Evolutionary conservation across 2,329 filamentous ascomycete genomes (phyloP), one percentile per base, ranked within the genome.

Genomic region (Cladosporium sphaerospermum): DNA sequence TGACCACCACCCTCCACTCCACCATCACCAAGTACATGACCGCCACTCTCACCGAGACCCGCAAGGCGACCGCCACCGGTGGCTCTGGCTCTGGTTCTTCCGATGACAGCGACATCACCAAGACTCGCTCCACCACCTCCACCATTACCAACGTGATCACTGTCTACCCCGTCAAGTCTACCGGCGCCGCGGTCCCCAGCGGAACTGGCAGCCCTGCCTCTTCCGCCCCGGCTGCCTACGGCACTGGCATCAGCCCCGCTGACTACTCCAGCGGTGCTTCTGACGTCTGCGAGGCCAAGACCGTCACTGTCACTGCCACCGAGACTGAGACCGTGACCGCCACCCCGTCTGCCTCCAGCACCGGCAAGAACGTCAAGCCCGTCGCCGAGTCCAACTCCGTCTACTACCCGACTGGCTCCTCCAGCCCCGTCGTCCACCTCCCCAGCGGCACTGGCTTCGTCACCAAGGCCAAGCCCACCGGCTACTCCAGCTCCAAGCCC

Each of bases 61-160:
- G 60, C 47, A 6, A 44, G 41, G 51, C 43, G 31, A 36, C 55
- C 28, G 46, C 50, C 31, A 54, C 46, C 33, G 44, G 31, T 36
- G 48, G 31, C 28, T 39, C 46, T 36, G 41, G 16, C 45, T 51
- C 39, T 32, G 23, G 18, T 11, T 41, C 51, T 14, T 19, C 53
- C 44, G 23, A 36, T 31, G 36, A 54, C 7, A 57, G 50, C 45
- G 61, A 60, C 52, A 49, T 48, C 39, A 57, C 54, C 33, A 58
- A 57, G 53, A 64, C 62, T 9, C 49, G 64, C 54, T 49, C 59
- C 44, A 61, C 59, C 14, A 69, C 67, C 54, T 67, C 66, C 9
- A 68, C 65, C 46, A 54, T 63, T 33, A 67, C 63, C 55, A 64
- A 62, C 60, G 60, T 58, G 57, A 57, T 69, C 58, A 69, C 67